A percentile compares a stretch with the other conserved stretches of the same genome.
Evolutionary conservation across 2,329 filamentous ascomycete genomes (phyloP).

Genomic region (Colletotrichum tropicale): DNA sequence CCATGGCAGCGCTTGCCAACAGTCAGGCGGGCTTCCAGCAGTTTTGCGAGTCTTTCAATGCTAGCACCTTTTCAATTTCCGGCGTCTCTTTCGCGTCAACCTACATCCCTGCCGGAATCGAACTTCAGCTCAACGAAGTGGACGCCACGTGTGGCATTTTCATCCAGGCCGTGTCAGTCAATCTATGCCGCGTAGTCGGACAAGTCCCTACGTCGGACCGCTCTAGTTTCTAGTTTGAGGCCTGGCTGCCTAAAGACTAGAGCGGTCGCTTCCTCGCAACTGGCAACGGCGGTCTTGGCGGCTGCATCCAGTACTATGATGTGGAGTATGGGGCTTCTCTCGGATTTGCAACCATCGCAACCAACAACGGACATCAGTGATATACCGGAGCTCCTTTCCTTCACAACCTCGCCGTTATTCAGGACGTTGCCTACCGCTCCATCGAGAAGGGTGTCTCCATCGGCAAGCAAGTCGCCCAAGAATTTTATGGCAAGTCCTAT

Average conservation of each 20-base stretch:
- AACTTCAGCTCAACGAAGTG: slow-evolving; percentile 35
- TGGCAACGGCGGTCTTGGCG: slow-evolving; percentile 52
- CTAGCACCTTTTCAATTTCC: slow-evolving; percentile 30
- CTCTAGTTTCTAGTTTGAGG: slow-evolving; percentile 48
- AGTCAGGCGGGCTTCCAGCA: background rate
- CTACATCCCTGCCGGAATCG: slow-evolving; percentile 33
- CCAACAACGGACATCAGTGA: slow-evolving; percentile 56
- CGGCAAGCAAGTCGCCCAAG: slow-evolving; percentile 50
- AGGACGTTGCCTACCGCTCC: slow-evolving; percentile 38
- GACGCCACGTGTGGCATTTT: slow-evolving; percentile 36
- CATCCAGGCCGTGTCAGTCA: slow-evolving; percentile 24
- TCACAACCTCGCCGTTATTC: slow-evolving; percentile 37
- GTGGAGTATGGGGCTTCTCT: slow-evolving; percentile 43
- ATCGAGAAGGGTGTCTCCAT: slow-evolving; percentile 32
- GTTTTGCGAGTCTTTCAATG: slow-evolving; percentile 27
- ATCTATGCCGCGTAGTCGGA: slow-evolving; percentile 32
- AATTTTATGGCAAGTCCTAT: slow-evolving; percentile 44
- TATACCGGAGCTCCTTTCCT: slow-evolving; percentile 34
- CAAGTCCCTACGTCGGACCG: slow-evolving; percentile 39
- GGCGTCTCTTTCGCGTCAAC: slow-evolving; percentile 15
- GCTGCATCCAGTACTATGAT: slow-evolving; percentile 50
- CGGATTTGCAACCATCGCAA: slow-evolving; percentile 49
- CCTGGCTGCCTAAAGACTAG: slow-evolving; percentile 51
- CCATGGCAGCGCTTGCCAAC: background rate
- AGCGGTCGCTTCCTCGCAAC: slow-evolving; percentile 49